Percentiles rank a stretch among this genome's conserved stretches.
These are phyloP conservation scores for Lolium multiflorum DNA, from an alignment of 176 grass and related monocot species.

Conservation along the genomic window DNA sequence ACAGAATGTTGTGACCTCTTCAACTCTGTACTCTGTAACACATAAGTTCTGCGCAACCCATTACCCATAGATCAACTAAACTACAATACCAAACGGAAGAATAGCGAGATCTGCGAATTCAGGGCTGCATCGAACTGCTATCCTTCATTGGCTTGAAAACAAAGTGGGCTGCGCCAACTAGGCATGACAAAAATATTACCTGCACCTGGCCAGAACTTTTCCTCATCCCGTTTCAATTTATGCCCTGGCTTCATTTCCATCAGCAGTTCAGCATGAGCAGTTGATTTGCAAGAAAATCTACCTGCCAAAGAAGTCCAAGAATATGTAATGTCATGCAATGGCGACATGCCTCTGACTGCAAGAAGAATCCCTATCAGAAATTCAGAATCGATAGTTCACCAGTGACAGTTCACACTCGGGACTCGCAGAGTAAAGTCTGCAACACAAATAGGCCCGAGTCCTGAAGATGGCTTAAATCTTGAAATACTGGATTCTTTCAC, in stretches of 20 bases:
- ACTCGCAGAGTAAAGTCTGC: background rate
- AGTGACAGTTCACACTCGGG: background rate
- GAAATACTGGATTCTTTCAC: background rate
- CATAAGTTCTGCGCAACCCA: background rate
- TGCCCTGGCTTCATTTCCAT: background rate
- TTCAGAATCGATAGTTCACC: background rate
- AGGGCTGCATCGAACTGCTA: background rate
- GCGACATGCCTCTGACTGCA: background rate
- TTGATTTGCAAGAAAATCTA: background rate
- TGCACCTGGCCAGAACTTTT: background rate
- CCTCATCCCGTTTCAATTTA: background rate
- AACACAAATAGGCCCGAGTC: background rate
- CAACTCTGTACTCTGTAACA: background rate
- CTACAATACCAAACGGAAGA: background rate
- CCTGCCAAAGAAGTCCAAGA: background rate
- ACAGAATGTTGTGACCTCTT: background rate
- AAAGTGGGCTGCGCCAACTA: background rate
- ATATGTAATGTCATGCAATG: background rate
- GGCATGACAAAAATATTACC: background rate
- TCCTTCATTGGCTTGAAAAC: slow-evolving; percentile 4
- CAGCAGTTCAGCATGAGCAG: background rate
- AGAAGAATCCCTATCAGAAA: background rate
- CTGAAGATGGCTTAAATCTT: background rate
- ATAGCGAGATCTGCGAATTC: background rate
- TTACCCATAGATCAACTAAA: background rate